Evolutionary conservation across 176 grass and related monocot species (phyloP).

Genomic region (Hyparrhenia diplandra): DNA sequence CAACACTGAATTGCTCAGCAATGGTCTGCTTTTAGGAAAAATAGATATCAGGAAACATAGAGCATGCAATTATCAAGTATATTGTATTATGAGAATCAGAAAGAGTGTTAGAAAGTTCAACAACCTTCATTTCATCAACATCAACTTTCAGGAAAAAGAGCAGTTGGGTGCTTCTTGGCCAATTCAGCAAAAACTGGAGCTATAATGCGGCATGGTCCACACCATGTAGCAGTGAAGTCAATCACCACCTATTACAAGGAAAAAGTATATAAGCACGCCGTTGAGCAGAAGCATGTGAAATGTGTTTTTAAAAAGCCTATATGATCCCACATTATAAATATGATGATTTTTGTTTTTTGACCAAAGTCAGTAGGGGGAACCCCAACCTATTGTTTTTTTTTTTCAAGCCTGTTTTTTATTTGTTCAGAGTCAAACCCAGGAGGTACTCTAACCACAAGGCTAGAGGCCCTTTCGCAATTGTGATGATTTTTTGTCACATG

Average conservation of each 20-base stretch:
- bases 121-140: conserved; percentile 70
- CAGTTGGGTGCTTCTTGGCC: conserved; percentile 52
- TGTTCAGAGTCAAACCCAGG: too few species aligned
- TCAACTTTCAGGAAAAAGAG: conserved; percentile 64
- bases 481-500: neutral
- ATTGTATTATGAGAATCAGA: neutral
- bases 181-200: conserved; percentile 51
- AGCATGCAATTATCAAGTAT: neutral
- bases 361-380: too few species aligned
- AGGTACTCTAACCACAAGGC: too few species aligned
- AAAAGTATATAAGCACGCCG: conserved; percentile 8
- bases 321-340: neutral
- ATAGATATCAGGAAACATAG: neutral
- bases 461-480: too few species aligned
- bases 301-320: neutral
- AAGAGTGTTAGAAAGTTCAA: neutral
- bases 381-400: too few species aligned
- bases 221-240: conserved; percentile 70
- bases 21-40: conserved; percentile 40
- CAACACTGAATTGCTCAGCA: conserved; percentile 47
- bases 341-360: too few species aligned
- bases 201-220: conserved; percentile 42
- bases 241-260: conserved; percentile 45
- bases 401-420: too few species aligned
- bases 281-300: neutral